Percentiles rank a stretch among this genome's conserved stretches.
phyloP scores from a whole-genome alignment of 768 basidiomycete genomes.

The Mycena amicta region DNA sequence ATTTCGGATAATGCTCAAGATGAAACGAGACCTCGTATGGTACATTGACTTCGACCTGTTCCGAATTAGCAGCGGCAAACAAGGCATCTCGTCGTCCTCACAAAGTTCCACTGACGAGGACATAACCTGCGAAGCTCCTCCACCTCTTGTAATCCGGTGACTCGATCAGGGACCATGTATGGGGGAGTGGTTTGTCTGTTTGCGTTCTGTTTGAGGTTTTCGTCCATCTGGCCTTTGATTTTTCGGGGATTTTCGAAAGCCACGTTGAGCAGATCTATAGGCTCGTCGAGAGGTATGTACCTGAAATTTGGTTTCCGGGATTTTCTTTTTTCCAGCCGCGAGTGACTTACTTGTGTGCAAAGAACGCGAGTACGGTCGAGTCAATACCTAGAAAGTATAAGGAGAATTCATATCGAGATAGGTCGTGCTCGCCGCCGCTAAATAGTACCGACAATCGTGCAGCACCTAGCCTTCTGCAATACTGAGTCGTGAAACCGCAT shows the following conservation, averaged over 20 bases:
- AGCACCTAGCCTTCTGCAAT: slow-evolving; percentile 33
- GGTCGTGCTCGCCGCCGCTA: slow-evolving; percentile 54
- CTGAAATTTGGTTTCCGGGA: slow-evolving; percentile 46
- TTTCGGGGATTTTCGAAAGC: slow-evolving; percentile 96
- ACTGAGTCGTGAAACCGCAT: slow-evolving; percentile 1
- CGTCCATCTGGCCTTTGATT: slow-evolving; percentile 48
- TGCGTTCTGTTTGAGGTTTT: slow-evolving; percentile 36
- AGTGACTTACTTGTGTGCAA: slow-evolving; percentile 68
- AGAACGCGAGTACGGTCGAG: slow-evolving; percentile 78
- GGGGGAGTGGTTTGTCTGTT: slow-evolving; percentile 13
- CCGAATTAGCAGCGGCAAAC: slow-evolving; percentile 3
- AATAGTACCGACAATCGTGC: slow-evolving; percentile 85
- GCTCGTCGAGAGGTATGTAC: slow-evolving; percentile 72
- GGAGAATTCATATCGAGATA: not conserved
- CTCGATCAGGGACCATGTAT: slow-evolving; percentile 88
- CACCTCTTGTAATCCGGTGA: slow-evolving; percentile 76
- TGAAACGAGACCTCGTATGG: slow-evolving; percentile 60
- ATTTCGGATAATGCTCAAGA: slow-evolving; percentile 5
- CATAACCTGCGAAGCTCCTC: slow-evolving; percentile 78
- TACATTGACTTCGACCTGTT: slow-evolving; percentile 83
- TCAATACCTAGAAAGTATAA: slow-evolving; percentile 66
- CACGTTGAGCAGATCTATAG: slow-evolving; percentile 91
- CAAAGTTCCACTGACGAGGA: slow-evolving; percentile 89
- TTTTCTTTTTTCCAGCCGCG: not conserved
- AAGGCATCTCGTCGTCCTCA: slow-evolving; percentile 37